Percentiles rank a stretch among this genome's conserved stretches.
phyloP scores from a whole-genome alignment of 352 stramenopile genomes.

The Blastocystis sp. region DNA sequence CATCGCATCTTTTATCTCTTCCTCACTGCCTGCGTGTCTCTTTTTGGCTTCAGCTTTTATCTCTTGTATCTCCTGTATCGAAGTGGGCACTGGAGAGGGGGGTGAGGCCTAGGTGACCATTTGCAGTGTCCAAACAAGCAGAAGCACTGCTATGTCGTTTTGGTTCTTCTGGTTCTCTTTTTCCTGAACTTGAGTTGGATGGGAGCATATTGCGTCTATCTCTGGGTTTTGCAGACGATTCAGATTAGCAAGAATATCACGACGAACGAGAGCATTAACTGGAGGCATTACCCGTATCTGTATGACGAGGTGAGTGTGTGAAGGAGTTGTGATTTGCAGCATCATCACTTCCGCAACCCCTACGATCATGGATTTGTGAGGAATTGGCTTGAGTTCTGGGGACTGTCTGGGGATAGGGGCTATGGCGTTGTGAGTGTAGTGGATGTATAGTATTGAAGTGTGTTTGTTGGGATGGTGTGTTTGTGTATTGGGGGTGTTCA shows the following conservation, averaged over 20 bases:
- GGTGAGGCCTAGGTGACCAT: not conserved
- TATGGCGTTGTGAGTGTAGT: slow-evolving; percentile 1
- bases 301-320: not conserved
- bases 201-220: slow-evolving; percentile 26
- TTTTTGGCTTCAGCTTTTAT: slow-evolving; percentile 5
- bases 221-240: not conserved
- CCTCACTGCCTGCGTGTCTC: not conserved
- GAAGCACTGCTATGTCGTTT: not conserved
- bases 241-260: slow-evolving; percentile 54
- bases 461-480: not conserved
- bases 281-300: slow-evolving; percentile 55
- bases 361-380: slow-evolving; percentile 51
- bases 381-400: slow-evolving; percentile 57
- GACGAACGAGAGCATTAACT: slow-evolving; percentile 55
- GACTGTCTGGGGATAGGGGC: not conserved
- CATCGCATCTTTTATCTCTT: slow-evolving; percentile 53
- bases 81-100: not conserved
- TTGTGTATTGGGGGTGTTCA: too few species aligned
- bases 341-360: slow-evolving; percentile 45
- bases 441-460: not conserved
- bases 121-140: not conserved
- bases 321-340: not conserved
- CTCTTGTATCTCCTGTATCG: slow-evolving; percentile 7
- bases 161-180: not conserved
- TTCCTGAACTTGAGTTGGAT: slow-evolving; percentile 46